Percentiles rank a stretch among this genome's conserved stretches.
Conservation (phyloP, 2,329 filamentous ascomycete genomes). For the Pseudogymnoascus sp. region DNA sequence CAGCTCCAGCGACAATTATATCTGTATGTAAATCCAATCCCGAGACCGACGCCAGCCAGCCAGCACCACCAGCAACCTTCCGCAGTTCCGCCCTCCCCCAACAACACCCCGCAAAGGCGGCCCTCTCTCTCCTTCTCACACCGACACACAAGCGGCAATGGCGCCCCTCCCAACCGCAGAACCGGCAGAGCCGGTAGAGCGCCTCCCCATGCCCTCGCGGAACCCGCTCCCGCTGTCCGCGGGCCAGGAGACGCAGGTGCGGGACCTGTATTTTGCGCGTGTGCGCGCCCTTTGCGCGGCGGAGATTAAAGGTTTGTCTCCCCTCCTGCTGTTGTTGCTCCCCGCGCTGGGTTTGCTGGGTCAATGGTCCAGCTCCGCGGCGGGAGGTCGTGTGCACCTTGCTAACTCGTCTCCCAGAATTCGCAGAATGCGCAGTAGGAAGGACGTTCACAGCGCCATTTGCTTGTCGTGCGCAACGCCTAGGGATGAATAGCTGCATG, state of each 20-base stretch:
- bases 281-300: constrained; percentile 67
- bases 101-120: background rate
- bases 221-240: constrained; percentile 80
- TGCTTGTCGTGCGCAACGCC: constrained; percentile 69
- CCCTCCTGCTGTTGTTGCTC: background rate
- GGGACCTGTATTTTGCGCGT: constrained; percentile 70
- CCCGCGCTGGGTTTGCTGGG: background rate
- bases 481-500: constrained; percentile 93
- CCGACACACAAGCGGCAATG: constrained; percentile 20
- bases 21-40: background rate
- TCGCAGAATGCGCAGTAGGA: constrained; percentile 79
- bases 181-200: constrained; percentile 21
- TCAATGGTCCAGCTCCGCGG: background rate
- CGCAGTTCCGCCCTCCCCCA: background rate
- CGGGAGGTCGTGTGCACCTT: background rate
- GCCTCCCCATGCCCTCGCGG: constrained; percentile 43
- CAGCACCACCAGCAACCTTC: background rate
- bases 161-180: constrained; percentile 15
- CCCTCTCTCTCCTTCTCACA: background rate
- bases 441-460: constrained; percentile 84
- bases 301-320: constrained; percentile 61
- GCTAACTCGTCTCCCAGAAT: constrained; percentile 48
- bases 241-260: constrained; percentile 71
- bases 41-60: background rate
- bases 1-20: background rate